Base-by-base conservation (phyloP, 2,329 filamentous ascomycete genomes). In the Sphaerulina musiva region DNA sequence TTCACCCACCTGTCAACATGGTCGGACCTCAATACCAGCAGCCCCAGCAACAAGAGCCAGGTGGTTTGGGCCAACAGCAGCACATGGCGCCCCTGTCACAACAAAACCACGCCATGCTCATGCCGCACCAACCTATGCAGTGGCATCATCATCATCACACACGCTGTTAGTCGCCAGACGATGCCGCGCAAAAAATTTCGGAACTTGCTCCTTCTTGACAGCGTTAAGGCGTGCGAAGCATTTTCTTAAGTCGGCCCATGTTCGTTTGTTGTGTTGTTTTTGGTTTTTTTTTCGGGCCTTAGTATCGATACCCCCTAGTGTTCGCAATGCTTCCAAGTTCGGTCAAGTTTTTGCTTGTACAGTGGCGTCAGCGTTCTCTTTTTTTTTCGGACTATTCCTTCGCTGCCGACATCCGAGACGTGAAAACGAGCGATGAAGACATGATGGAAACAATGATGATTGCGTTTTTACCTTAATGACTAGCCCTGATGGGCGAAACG, bases 391-490 rank as follows among this genome's bases (percentile, higher is more conserved):
- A 12, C 8, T 32, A 41, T 12, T 17, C 14, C 31, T 32, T 41
- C 10, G 47, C 20, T 38, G 17, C 31, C 36, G 47, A 40, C 6
- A 39, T 38, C 48, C 26, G 36, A 56, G 46, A 59, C 52, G 57
- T 55, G 55, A 55, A 38, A 12, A 59, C 36, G 55, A 59, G 52
- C 46, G 42, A 59, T 47, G 57, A 59, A 56, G 51, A 55, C 32
- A 59, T 34, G 54, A 59, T 43, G 48, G 51, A 17, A 17, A 43
- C 31, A 39, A 54, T 52, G 40, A 54, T 45, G 14, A 11, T 51
- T 17, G 14, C 14, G 8, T 5, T 11, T 54, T 39, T 38, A 48
- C 12, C 14, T 26, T 26, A 8, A 20, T 44, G 41, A 26, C 41
- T 26, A 6, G 41, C 41, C 4, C 3, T 44, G 23, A 20, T 12